These are phyloP conservation scores for Curvularia verruculosa DNA, from an alignment of 2,329 filamentous ascomycete genomes.

Conservation along the genomic window DNA sequence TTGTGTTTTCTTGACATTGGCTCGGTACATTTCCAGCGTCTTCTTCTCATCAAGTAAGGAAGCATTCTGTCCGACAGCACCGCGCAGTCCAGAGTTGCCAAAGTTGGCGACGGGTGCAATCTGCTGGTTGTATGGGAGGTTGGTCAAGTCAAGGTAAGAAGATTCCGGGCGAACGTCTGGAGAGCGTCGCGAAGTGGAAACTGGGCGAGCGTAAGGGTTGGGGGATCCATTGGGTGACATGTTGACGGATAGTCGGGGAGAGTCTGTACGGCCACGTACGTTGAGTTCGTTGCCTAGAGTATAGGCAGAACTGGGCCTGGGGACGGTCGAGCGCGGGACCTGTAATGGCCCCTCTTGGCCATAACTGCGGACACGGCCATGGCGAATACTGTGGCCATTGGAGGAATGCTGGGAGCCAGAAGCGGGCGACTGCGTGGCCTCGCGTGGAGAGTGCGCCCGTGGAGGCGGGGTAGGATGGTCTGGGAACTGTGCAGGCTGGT, in stretches of 20 bases:
- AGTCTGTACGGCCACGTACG: slow-evolving; percentile 64
- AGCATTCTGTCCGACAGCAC: slow-evolving; percentile 83
- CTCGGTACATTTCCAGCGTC: slow-evolving; percentile 96
- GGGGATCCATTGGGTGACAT: slow-evolving; percentile 50
- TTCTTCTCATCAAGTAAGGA: slow-evolving; percentile 90
- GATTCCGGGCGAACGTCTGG: slow-evolving; percentile 65
- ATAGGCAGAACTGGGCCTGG: slow-evolving; percentile 77
- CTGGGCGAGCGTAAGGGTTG: slow-evolving; percentile 53
- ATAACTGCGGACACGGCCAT: slow-evolving; percentile 38
- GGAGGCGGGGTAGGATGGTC: slow-evolving; percentile 35
- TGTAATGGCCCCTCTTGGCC: slow-evolving; percentile 41
- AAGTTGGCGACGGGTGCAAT: slow-evolving; percentile 67
- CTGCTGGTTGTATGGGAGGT: slow-evolving; percentile 79
- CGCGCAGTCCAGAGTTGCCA: slow-evolving; percentile 81
- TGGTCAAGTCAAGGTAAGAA: slow-evolving; percentile 68
- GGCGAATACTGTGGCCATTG: slow-evolving; percentile 36
- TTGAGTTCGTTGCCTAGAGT: slow-evolving; percentile 74
- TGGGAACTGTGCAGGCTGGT: slow-evolving; percentile 13
- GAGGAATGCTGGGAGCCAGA: slow-evolving; percentile 42
- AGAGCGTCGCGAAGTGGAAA: slow-evolving; percentile 60
- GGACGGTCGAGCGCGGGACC: slow-evolving; percentile 62
- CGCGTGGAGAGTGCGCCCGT: slow-evolving; percentile 31
- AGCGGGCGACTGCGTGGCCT: slow-evolving; percentile 33
- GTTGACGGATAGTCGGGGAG: slow-evolving; percentile 58
- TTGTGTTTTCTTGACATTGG: slow-evolving; percentile 96